Percentiles rank a stretch among this genome's conserved stretches.
phyloP scores from a whole-genome alignment of 139 green algal genomes.

The Auxenochlorella pyrenoidosa region DNA sequence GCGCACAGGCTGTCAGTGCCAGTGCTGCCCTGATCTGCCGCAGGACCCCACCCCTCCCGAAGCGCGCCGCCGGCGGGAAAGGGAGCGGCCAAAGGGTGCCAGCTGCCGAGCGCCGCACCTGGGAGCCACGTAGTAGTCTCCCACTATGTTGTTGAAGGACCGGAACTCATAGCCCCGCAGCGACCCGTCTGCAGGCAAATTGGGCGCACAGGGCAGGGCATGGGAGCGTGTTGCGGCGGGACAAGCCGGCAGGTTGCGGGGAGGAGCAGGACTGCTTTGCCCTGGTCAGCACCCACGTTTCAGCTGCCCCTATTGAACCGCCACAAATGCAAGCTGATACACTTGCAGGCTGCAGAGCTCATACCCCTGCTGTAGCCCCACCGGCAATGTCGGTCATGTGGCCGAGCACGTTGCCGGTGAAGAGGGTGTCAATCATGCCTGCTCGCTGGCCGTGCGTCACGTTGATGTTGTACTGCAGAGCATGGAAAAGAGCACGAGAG shows the following conservation, averaged over 20 bases:
- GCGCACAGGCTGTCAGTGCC: no score
- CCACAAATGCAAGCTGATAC: no score
- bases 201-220: no score
- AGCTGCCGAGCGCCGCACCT: not conserved
- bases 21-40: no score
- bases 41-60: no score
- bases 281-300: no score
- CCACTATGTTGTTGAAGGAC: slow-evolving; percentile 76
- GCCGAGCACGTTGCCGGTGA: slow-evolving; percentile 75
- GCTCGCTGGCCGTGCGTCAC: slow-evolving; percentile 38
- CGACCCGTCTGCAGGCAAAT: slow-evolving; percentile 67
- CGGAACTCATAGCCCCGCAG: slow-evolving; percentile 74
- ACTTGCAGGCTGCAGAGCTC: no score
- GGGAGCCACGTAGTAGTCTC: slow-evolving; percentile 75
- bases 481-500: not conserved
- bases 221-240: no score
- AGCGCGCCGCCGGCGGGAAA: no score
- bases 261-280: no score
- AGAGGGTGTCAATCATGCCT: slow-evolving; percentile 51
- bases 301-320: no score
- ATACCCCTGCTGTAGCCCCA: not conserved
- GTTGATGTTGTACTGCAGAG: slow-evolving; percentile 53
- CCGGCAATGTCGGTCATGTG: slow-evolving; percentile 77
- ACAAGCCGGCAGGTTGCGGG: no score
- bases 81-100: not conserved